Evolutionary conservation across 257 asterid genomes (phyloP).

Genomic region (Solanum appendiculatum): DNA sequence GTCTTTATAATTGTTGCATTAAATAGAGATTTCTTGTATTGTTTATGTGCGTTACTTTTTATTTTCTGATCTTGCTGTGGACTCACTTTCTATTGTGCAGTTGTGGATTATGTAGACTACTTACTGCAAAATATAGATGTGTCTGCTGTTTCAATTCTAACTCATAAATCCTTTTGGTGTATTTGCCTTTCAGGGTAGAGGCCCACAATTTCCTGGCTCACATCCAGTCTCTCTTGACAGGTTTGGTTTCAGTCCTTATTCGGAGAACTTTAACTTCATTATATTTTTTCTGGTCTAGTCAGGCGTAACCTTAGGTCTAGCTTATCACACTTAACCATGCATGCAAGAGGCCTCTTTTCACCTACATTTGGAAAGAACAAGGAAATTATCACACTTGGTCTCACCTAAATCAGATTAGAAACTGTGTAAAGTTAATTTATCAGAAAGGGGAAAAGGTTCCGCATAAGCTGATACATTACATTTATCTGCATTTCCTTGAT

Average conservation of each 20-base stretch:
- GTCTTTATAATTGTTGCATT: neutral
- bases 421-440: neutral
- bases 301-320: neutral
- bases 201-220: conserved; percentile 88
- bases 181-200: conserved; percentile 44
- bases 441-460: neutral
- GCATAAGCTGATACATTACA: neutral
- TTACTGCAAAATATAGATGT: neutral
- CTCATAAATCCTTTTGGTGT: conserved; percentile 4
- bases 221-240: conserved; percentile 99
- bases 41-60: neutral
- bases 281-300: neutral
- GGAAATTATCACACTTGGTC: neutral
- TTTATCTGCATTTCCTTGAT: neutral
- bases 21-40: neutral
- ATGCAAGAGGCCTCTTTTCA: neutral
- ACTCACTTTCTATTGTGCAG: neutral
- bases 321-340: neutral
- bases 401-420: neutral
- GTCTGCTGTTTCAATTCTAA: neutral
- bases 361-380: neutral
- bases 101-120: neutral
- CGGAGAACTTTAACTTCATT: neutral
- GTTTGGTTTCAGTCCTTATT: conserved; percentile 23
- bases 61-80: neutral